Evolutionary conservation across 148 eudicot genomes (phyloP), one percentile per base, ranked within the genome.

Genomic region (Amaranthus palmeri): DNA sequence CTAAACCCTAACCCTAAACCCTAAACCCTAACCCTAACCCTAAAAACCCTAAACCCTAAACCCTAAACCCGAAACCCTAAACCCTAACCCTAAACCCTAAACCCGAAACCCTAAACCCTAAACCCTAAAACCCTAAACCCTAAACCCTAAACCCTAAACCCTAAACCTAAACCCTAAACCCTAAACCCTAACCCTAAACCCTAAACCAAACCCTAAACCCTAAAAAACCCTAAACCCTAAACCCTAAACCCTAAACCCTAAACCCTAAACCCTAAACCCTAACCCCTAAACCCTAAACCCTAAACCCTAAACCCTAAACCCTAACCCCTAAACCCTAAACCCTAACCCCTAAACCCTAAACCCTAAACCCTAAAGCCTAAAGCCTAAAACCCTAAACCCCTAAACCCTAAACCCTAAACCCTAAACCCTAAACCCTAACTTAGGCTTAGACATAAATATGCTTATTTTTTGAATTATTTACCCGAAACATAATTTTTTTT

Each of bases 221-320:
- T 63, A 73, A 69, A 70, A n/a, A n/a, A n/a, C n/a, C n/a, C n/a
- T n/a, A n/a, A n/a, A n/a, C n/a, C n/a, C n/a, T n/a, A n/a, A n/a
- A n/a, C n/a, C 78, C 73, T 53, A 51, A 68, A 68, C 60, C 78
- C 72, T 42, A 61, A 67, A 75, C 50, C 72, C 78, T 67, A 60
- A 68, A 76, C 61, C 73, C 78, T 61, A 69, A 76, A 69, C 73
- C 78, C 78, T 69, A 69, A 76, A 76, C 73, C 73, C 73, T 50
- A 69, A 76, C 40, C 73, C 78, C 68, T n/a, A n/a, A 68, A 72
- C 48, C 67, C 75, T 61, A 61, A 72, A 72, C 67, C 75, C 75
- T 61, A 61, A 72, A 46, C n/a, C n/a, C n/a, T n/a, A n/a, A n/a
- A n/a, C n/a, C n/a, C n/a, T n/a, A n/a, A n/a, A n/a, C n/a, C n/a